Base-by-base conservation (phyloP, 176 grass and related monocot species). In the Carex pumila region DNA sequence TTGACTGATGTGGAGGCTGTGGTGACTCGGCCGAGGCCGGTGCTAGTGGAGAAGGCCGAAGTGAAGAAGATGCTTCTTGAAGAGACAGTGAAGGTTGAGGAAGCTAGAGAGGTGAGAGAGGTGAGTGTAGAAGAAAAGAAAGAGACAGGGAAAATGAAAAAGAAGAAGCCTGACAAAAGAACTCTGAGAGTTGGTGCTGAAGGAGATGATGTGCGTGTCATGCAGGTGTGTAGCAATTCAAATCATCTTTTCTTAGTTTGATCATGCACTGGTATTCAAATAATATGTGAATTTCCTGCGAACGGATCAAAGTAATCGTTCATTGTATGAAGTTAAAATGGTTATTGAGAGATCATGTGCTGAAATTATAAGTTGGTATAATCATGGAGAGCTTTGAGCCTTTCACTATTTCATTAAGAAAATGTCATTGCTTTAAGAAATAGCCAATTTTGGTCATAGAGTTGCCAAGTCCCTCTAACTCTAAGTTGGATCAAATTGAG, bases 171-270 rank as follows among this genome's bases (percentile, higher is more conserved):
- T 39, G 36, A 54, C 58, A 86, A 70, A 71, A 87, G 81, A 85
- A 88, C 55, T 54, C 77, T 98, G 80, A 89, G 91, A 83, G 43
- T 50, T 30, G 93, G 96, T 15, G 67, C 88, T 3, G 96, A 95
- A 88, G 96, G 96, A 41, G 91, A 95, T 14, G 93, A 98, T 83
- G 96, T 95, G 88, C 86, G 86, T 59, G 88, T 80, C 66, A 88
- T 98, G 96, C 96, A 95, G 93, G 93, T 93, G 57, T 81, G 47
- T 80, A 10, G 7, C 50, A 77, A 83, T 82, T 88, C 76, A 15
- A 14, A 64, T 53, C 4, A 11, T 75, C 19, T 72, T 4, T 81
- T 79, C 1, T 71, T 93, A 69, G 15, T 69, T 70, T 43, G 14
- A 69, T 69, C 1, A 18, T 69, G 66, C 34, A 30, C 73, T 85